Evolutionary conservation across 2,329 filamentous ascomycete species (phyloP), one percentile per base, ranked within the genome.

Genomic region (Fusarium temperatum): DNA sequence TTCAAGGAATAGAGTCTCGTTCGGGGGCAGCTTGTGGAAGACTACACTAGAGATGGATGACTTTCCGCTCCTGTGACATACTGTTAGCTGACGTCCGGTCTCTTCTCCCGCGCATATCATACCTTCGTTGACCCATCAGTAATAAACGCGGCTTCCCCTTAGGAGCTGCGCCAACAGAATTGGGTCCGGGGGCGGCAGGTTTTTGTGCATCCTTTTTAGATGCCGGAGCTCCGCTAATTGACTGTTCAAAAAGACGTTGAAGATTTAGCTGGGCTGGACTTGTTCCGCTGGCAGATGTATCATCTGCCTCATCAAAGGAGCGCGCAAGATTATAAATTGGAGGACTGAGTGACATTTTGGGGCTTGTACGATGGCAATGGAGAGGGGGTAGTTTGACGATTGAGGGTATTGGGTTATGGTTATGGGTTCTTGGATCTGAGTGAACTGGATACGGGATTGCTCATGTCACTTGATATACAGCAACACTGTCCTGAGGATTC

Each of bases 31-130:
- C 82, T 99, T 99, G 84, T 98, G 95, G 80, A 99, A 98, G n/a
- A 99, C 96, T 54, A 99, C 97, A 80, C 95, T 98, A 32, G 95
- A 96, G 81, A 99, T 98, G 11, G 96, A 99, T 2, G 96, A 98
- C 82, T 99, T 99, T 69, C 96, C 96, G 80, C 95, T 98, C 85
- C 96, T 99, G 17, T 11, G 38, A 20, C 36, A 45, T 14, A 35
- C n/a, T 8, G 32, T 72, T 41, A 75, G 55, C 64, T 38, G 36
- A 41, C n/a, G 28, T 24, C 32, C 41, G n/a, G 13, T 38, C 32
- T 63, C 28, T 36, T 30, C 15, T 38, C 22, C 28, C 14, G 6
- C 26, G 24, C 18, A 51, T 44, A 22, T 80, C 86, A 77, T 85
- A 97, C 96, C 96, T 92, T 85, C 95, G 90, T 84, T 98, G 94